Evolutionary conservation across 257 asterid genomes (phyloP).

Genomic region (Solanum ossicruentum): DNA sequence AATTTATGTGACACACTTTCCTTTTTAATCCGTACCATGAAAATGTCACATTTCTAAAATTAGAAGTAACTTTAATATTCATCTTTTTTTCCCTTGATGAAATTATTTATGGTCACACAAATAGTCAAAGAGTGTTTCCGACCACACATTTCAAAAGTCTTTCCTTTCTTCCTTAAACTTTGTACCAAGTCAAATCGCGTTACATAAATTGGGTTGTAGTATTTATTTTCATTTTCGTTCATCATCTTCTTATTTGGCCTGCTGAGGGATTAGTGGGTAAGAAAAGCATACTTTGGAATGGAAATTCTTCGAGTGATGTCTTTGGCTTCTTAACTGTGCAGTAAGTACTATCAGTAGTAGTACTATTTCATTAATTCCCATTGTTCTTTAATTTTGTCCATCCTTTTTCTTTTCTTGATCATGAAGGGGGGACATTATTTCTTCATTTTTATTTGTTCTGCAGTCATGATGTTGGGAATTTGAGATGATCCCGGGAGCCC

Average conservation of each 20-base stretch:
- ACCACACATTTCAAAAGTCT: too few relatives aligned
- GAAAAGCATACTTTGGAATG: background rate
- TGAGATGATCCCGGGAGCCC: background rate
- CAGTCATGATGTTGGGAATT: background rate
- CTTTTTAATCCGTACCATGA: too few relatives aligned
- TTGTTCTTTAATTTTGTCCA: background rate
- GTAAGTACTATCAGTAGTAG: background rate
- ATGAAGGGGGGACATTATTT: background rate
- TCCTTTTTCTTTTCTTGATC: background rate
- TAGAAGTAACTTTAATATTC: too few relatives aligned
- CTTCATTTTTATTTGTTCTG: background rate
- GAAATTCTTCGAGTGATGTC: background rate
- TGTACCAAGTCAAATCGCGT: too few relatives aligned
- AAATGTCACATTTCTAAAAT: too few relatives aligned
- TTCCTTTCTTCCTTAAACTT: too few relatives aligned
- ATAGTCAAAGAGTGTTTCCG: too few relatives aligned
- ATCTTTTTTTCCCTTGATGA: too few relatives aligned
- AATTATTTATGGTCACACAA: too few relatives aligned
- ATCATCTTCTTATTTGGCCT: background rate
- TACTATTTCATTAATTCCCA: background rate
- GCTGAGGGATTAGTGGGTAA: background rate
- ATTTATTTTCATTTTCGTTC: background rate
- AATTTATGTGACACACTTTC: too few relatives aligned
- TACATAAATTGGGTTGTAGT: too few relatives aligned
- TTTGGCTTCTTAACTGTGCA: background rate